These are phyloP conservation scores for Citrullus colocynthis DNA, from an alignment of 306 rosid genomes.

Conservation along the genomic window DNA sequence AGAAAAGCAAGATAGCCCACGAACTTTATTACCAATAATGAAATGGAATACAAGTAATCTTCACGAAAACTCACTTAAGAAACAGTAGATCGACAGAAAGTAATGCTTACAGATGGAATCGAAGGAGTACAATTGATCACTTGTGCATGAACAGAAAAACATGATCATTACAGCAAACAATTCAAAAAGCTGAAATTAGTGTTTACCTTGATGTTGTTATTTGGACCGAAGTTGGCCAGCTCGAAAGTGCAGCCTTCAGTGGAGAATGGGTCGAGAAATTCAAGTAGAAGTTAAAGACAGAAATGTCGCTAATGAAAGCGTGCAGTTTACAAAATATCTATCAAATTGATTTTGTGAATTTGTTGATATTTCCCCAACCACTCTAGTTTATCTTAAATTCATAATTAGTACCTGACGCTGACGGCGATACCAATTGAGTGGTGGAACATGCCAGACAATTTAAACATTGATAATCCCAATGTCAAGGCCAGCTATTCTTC, in stretches of 20 bases:
- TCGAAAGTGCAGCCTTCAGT: background rate
- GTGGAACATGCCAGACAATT: background rate
- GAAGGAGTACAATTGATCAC: background rate
- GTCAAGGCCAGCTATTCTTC: background rate
- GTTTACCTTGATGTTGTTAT: background rate
- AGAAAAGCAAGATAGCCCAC: background rate
- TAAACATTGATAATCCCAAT: background rate
- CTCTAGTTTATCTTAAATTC: background rate
- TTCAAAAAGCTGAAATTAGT: background rate
- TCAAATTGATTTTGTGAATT: background rate
- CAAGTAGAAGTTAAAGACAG: background rate
- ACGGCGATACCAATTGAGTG: background rate
- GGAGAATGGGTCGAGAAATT: background rate
- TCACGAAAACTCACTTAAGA: background rate
- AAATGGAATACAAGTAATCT: background rate
- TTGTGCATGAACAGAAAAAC: background rate
- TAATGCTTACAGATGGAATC: background rate
- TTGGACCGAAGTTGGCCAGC: background rate
- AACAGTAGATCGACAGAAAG: background rate
- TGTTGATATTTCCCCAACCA: background rate
- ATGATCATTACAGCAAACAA: background rate
- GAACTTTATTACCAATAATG: background rate
- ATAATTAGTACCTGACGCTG: background rate
- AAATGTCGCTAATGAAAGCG: background rate
- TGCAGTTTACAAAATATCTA: background rate